Base-by-base conservation (phyloP, 2,329 filamentous ascomycete genomes). In the Colletotrichum phormii region DNA sequence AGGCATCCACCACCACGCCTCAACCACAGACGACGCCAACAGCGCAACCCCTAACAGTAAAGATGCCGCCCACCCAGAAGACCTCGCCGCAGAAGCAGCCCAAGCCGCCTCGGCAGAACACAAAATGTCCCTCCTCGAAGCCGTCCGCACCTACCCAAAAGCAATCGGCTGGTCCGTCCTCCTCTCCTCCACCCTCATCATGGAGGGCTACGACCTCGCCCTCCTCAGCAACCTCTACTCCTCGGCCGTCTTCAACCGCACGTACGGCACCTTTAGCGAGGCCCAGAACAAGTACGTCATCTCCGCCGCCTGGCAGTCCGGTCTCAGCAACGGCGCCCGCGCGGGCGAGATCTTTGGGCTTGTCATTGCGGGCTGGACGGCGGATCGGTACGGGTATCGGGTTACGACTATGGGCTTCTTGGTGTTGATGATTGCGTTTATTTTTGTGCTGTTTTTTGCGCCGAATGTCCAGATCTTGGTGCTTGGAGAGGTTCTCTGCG, bases 251-350 rank as follows among this genome's bases (percentile, higher is more conserved):
- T 88, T 85, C 76, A 84, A 83, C 74, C 69, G 80, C 74, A 86
- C 83, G 74, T 89, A 85, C 72, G 87, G 87, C n/a, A 73, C 80
- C 0, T 81, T 79, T 29, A 76, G 79, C 51, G 64, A 70, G 12
- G 74, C 75, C 1, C 79, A 80, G 3, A 82, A 80, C 1, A 83
- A 82, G 33, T 88, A 87, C 67, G 81, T 84, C 46, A 80, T 91
- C 29, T 84, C 86, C 1, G 86, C 88, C 0, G 82, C 85, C 0
- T 91, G 90, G 90, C 89, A 91, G 77, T 86, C 87, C 0, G 89
- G 84, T 0, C 77, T 91, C 3, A 86, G 84, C 7, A 90, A 89
- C 68, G 89, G 86, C 18, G 86, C 86, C 0, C 81, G 85, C 1
- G 85, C 86, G 1, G 89, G 89, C 13, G 85, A 89, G 76, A 88